Base-by-base conservation (phyloP, 2,329 filamentous ascomycete species). In the Macrophomina pseudophaseolina region DNA sequence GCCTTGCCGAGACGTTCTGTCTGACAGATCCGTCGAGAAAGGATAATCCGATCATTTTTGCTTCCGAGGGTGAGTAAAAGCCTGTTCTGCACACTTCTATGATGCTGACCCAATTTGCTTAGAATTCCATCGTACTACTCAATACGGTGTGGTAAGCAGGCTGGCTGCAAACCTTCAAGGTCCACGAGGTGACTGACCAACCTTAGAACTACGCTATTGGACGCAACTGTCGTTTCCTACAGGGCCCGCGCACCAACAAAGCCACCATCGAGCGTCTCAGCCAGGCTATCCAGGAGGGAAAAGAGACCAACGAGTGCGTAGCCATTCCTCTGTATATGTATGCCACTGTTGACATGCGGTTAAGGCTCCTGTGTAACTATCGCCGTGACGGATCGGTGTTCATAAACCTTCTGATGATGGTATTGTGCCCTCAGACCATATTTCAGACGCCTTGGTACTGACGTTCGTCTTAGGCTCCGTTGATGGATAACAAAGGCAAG, bases 1-100 rank as follows among this genome's bases (percentile, higher is more conserved):
- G 90, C 0, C 76, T 93, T 67, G 91, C 90, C 0, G 90, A 93
- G 74, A 90, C 92, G 0, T 93, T 93, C 71, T 93, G 90, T 73
- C 76, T 93, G 65, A 91, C 90, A 0, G 91, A 94, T 74, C 90
- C 91, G 8, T 90, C 89, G 1, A 82, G 90, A 66, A 81, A 85
- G 1, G 91, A 92, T 68, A 92, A 93, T 73, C 91, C 90, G 0
- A 91, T 93, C 68, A 87, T 93, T 1, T 92, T 93, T 76, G 89
- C 90, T 6, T 92, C 90, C 3, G 88, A 92, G 83, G 89, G 89
- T 90, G 74, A 32, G 77, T 66, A 38, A 12, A 3, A 4, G 5
- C 6, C 46, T n/a, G 38, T 23, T 11, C 18, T n/a, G 54, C 59
- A 11, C 5, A 11, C 16, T 28, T 28, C 38, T 12, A 7, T 16